These are phyloP conservation scores for Plenodomus tracheiphilus DNA, from an alignment of 2,329 filamentous ascomycete species.

Conservation along the genomic window DNA sequence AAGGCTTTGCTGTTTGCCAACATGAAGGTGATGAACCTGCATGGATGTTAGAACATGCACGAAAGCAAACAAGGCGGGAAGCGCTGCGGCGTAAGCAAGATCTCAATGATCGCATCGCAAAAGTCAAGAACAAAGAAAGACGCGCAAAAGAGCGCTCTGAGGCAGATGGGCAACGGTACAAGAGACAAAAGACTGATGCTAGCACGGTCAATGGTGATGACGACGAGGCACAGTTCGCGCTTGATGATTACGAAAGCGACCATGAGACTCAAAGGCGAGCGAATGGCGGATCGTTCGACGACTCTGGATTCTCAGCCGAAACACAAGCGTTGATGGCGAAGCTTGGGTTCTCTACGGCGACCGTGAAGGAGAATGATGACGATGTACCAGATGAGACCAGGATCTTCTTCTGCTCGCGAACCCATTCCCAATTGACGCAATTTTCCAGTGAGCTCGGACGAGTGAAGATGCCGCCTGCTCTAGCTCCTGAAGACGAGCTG, in stretches of 20 bases:
- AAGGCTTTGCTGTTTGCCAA: slow-evolving; percentile 53
- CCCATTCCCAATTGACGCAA: slow-evolving; percentile 88
- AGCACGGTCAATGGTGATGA: slow-evolving; percentile 12
- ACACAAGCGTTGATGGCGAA: slow-evolving; percentile 74
- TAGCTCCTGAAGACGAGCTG: slow-evolving; percentile 44
- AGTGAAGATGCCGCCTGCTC: slow-evolving; percentile 73
- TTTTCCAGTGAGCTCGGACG: slow-evolving; percentile 82
- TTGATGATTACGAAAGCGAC: slow-evolving; percentile 75
- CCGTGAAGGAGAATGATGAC: slow-evolving; percentile 49
- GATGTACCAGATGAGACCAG: slow-evolving; percentile 69
- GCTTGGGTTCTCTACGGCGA: slow-evolving; percentile 42
- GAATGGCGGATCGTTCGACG: slow-evolving; percentile 27
- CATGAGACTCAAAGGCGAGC: slow-evolving; percentile 46
- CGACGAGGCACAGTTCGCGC: slow-evolving; percentile 70
- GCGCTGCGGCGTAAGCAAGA: slow-evolving; percentile 70
- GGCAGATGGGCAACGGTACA: slow-evolving; percentile 53
- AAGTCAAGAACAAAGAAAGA: slow-evolving; percentile 63
- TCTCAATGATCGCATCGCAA: slow-evolving; percentile 71
- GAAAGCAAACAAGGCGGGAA: slow-evolving; percentile 68
- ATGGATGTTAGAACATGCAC: slow-evolving; percentile 81
- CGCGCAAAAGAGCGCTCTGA: slow-evolving; percentile 59
- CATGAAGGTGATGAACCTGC: slow-evolving; percentile 70
- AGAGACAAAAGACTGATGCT: slow-evolving; percentile 41
- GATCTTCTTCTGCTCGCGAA: slow-evolving; percentile 91
- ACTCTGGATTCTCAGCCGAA: slow-evolving; percentile 67